A percentile compares a stretch with the other conserved stretches of the same genome.
Evolutionary conservation across 768 basidiomycete genomes (phyloP).

Genomic region (Nidularia sp.): DNA sequence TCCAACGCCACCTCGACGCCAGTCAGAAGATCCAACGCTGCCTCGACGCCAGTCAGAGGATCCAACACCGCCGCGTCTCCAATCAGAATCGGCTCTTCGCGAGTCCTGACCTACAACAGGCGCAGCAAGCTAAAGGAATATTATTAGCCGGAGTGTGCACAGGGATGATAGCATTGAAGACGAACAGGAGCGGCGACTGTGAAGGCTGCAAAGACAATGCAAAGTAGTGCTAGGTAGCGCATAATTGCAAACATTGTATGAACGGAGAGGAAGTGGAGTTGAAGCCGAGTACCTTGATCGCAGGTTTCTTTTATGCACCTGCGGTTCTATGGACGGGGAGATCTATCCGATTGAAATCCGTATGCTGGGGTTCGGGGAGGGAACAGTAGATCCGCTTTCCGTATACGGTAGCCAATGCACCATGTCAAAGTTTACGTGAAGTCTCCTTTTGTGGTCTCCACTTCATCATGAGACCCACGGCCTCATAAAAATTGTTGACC

Average conservation of each 20-base stretch:
- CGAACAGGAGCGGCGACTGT: conserved; percentile 34
- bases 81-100: no score
- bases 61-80: conserved; percentile 11
- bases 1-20: conserved; percentile 6
- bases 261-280: conserved; percentile 16
- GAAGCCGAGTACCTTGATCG: conserved; percentile 12
- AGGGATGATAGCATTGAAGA: conserved; percentile 6
- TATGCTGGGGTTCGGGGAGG: conserved; percentile 20
- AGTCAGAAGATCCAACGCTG: conserved; percentile 6
- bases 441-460: conserved; percentile 13
- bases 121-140: conserved; percentile 17
- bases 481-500: not conserved
- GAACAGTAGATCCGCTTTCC: conserved; percentile 30
- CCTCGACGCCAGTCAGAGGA: conserved; percentile 11
- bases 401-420: conserved; percentile 23
- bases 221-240: conserved; percentile 28
- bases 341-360: conserved; percentile 27
- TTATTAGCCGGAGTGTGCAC: not conserved
- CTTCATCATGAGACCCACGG: no score
- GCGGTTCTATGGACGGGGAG: conserved; percentile 25
- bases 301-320: conserved; percentile 28
- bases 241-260: conserved; percentile 26
- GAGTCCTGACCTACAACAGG: no score
- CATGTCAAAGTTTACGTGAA: conserved; percentile 25
- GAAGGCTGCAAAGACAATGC: conserved; percentile 24